Evolutionary conservation across 2,329 filamentous ascomycete genomes (phyloP), one percentile per base, ranked within the genome.

Genomic region (Aspergillus tubingensis): DNA sequence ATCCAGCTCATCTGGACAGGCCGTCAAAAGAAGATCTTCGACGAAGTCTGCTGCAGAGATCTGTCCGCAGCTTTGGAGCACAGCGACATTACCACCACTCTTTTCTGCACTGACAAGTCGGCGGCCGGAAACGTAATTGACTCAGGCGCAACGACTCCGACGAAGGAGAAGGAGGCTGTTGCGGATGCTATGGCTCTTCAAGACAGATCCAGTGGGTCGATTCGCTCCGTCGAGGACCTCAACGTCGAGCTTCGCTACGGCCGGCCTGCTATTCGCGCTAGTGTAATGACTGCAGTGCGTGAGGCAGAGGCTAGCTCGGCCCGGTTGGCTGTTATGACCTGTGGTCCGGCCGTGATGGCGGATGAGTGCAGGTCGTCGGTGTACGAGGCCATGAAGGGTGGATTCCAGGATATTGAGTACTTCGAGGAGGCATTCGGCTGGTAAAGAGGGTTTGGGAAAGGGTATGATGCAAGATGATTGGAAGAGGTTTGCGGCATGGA

Each of bases 301-400:
- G 52, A 58, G 38, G 50, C 44, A 7, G 36, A 50, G 3, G 57
- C 62, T 15, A 61, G 49, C 23, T 30, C 39, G 6, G 57, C 63
- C 8, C 61, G 66, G 8, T 62, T 76, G 39, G 79, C 74, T 1
- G 67, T 80, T 21, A 63, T 81, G 78, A 77, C 61, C 8, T 60
- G 47, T 43, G 79, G 79, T 1, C 78, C 79, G 5, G 74, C 70
- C 0, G 65, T 66, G 5, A 78, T 81, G 77, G 77, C 77, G 21
- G 78, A 81, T 63, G 72, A 79, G 32, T 73, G 74, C n/a, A 65
- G 79, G 21, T 69, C 60, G 17, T 71, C 74, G 3, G 74, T 77
- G 58, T 74, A 77, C 48, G 51, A 68, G 7, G 72, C 72, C 13
- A 60, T 74, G 62, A 70, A 67, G 41, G 59, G 65, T 8, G 70